Evolutionary conservation across 805 yeast species (phyloP).

Genomic region (Pichia paraexigua): DNA sequence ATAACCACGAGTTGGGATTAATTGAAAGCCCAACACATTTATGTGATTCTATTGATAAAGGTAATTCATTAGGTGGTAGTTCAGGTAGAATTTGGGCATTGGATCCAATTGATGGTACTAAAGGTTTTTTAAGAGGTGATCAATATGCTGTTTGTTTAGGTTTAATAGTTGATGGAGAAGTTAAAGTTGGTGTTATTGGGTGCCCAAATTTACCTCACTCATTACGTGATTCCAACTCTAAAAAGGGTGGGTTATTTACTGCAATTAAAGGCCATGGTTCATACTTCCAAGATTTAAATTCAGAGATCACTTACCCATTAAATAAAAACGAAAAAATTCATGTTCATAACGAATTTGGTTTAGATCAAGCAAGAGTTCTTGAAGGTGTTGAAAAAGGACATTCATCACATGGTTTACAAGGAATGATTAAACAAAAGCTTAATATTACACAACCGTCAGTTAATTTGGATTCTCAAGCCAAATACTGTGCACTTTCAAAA

Average conservation of each 20-base stretch:
- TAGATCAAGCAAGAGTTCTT: conserved; percentile 55
- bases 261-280: conserved; percentile 67
- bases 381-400: conserved; percentile 97
- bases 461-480: conserved; percentile 92
- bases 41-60: conserved; percentile 64
- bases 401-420: conserved; percentile 83
- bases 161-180: conserved; percentile 75
- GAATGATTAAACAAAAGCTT: conserved; percentile 56
- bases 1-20: conserved; percentile 31
- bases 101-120: conserved; percentile 98
- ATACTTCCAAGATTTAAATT: conserved; percentile 39
- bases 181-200: conserved; percentile 87
- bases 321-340: conserved; percentile 30
- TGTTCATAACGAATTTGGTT: conserved; percentile 42
- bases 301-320: conserved; percentile 32
- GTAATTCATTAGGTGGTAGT: conserved; percentile 71
- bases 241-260: conserved; percentile 68
- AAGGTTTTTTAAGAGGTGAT: conserved; percentile 90
- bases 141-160: conserved; percentile 97
- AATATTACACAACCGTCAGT: conserved; percentile 52
- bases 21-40: conserved; percentile 42
- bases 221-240: conserved; percentile 28
- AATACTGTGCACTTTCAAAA: conserved; percentile 82
- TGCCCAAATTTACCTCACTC: conserved; percentile 81
- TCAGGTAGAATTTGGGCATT: conserved; percentile 90